These are phyloP conservation scores for Talaromyces marneffei DNA, from an alignment of 2,329 filamentous ascomycete genomes.

Conservation along the genomic window DNA sequence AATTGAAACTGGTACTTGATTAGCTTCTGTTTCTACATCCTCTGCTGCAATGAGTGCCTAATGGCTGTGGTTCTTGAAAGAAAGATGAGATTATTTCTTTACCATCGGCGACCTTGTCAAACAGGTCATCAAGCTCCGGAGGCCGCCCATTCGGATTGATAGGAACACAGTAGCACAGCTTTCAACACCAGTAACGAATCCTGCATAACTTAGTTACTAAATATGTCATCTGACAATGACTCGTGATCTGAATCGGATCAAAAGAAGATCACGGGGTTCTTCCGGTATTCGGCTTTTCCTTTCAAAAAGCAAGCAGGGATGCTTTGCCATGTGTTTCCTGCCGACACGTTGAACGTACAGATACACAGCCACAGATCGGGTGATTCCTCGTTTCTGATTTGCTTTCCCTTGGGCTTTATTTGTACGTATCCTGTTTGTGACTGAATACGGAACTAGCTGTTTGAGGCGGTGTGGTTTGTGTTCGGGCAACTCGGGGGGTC, in stretches of 20 bases:
- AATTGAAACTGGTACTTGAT: neutral
- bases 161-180: neutral
- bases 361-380: constrained; percentile 1
- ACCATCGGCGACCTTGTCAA: neutral
- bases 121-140: neutral
- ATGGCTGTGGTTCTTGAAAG: neutral
- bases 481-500: neutral
- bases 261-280: neutral
- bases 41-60: neutral
- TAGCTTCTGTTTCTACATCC: neutral
- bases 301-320: neutral
- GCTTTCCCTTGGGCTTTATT: neutral
- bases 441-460: neutral
- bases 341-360: neutral
- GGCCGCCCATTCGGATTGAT: neutral
- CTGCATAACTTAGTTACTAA: neutral
- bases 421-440: neutral
- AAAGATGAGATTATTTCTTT: neutral
- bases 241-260: neutral
- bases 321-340: constrained; percentile 3
- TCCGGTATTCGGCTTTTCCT: neutral
- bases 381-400: neutral
- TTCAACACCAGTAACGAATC: neutral
- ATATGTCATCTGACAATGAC: constrained; percentile 2
- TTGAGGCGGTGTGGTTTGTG: neutral